These are phyloP conservation scores for Atkinsonella hypoxylon DNA, from an alignment of 2,329 filamentous ascomycete species.

Conservation along the genomic window DNA sequence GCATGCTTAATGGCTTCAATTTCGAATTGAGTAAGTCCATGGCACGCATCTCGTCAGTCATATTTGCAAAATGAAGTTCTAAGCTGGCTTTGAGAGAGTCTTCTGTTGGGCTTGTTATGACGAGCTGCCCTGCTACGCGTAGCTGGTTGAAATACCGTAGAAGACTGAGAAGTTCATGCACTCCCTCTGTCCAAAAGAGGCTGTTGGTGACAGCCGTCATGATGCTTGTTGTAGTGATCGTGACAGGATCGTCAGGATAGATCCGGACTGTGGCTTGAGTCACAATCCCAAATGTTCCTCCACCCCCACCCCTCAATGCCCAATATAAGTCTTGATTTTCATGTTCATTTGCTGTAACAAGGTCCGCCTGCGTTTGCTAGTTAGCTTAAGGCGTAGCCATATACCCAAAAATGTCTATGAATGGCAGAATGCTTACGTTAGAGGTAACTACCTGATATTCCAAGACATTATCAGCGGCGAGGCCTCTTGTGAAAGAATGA, in stretches of 20 bases:
- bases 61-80: neutral
- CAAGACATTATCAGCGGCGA: conserved; percentile 1
- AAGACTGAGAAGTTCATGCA: neutral
- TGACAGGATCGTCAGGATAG: conserved; percentile 1
- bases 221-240: neutral
- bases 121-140: neutral
- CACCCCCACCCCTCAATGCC: neutral
- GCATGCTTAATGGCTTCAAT: neutral
- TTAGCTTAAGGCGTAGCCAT: neutral
- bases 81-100: neutral
- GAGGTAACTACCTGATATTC: conserved; percentile 2
- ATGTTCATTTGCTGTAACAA: neutral
- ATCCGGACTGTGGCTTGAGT: conserved; percentile 2
- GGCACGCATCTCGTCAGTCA: neutral
- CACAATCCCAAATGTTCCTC: conserved; percentile 2
- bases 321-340: neutral
- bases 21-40: neutral
- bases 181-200: neutral
- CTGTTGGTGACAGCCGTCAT: neutral
- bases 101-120: neutral
- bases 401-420: no score
- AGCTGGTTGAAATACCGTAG: neutral
- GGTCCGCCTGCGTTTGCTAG: neutral
- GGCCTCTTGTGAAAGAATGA: neutral
- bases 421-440: neutral